Conservation (phyloP, 192 early-diverging fungal genomes). For the Thoreauomyces humboldtii region DNA sequence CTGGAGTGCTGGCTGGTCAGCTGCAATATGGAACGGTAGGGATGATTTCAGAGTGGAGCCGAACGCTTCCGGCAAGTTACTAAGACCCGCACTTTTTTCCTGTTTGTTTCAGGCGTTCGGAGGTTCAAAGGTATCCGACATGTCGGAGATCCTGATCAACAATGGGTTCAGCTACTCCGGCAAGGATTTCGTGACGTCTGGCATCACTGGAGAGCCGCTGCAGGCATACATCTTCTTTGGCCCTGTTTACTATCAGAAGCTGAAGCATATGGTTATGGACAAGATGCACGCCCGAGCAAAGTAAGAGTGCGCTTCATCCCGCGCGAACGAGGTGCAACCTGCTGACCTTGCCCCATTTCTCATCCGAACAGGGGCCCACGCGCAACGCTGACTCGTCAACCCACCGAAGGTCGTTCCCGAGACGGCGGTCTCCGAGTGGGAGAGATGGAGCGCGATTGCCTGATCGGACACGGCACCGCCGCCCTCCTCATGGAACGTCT, state of each 20-base stretch:
- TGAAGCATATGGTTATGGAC: slow-evolving; percentile 99
- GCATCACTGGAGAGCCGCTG: slow-evolving; percentile 79
- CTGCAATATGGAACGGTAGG: slow-evolving; percentile 89
- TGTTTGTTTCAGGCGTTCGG: slow-evolving; percentile 68
- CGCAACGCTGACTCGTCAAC: slow-evolving; percentile 88
- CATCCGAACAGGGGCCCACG: slow-evolving; percentile 70
- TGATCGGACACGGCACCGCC: slow-evolving; percentile 95
- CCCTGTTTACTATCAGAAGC: slow-evolving; percentile 92
- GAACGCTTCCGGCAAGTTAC: background rate
- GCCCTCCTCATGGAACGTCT: slow-evolving; percentile 91
- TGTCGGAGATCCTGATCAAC: slow-evolving; percentile 88
- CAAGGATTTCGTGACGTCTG: slow-evolving; percentile 94
- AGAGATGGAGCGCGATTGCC: slow-evolving; percentile 98
- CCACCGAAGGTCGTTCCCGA: slow-evolving; percentile 93
- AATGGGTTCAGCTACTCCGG: slow-evolving; percentile 95
- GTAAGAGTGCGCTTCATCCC: slow-evolving; percentile 29
- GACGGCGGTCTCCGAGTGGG: slow-evolving; percentile 97
- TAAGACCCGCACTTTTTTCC: background rate
- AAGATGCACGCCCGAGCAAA: slow-evolving; percentile 95
- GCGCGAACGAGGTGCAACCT: background rate
- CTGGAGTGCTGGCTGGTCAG: slow-evolving; percentile 86
- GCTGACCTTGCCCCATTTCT: background rate
- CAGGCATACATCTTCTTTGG: slow-evolving; percentile 97
- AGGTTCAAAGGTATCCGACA: slow-evolving; percentile 92
- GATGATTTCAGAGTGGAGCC: background rate